These are phyloP conservation scores for Suillus lakei DNA, from an alignment of 768 basidiomycete species.

Conservation along the genomic window DNA sequence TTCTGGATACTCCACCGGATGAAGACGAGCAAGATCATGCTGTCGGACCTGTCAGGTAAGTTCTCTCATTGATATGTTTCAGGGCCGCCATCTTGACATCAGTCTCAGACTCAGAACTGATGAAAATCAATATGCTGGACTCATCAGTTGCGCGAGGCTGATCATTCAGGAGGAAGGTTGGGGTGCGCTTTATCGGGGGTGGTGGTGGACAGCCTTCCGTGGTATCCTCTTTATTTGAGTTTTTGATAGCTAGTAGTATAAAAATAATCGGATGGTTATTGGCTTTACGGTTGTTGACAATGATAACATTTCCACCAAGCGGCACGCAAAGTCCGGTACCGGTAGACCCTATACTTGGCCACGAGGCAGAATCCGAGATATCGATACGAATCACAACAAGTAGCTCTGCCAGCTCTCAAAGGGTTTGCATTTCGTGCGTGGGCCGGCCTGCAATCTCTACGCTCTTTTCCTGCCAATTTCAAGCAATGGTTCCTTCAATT, in stretches of 20 bases:
- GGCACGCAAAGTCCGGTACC: not conserved
- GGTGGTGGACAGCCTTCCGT: constrained; percentile 32
- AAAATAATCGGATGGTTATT: not conserved
- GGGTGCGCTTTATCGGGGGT: constrained; percentile 39
- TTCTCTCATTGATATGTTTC: not conserved
- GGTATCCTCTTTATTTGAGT: constrained; percentile 6
- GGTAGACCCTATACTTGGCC: constrained; percentile 6
- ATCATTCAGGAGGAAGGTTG: constrained; percentile 43
- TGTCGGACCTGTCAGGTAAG: not conserved
- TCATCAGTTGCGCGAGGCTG: constrained; percentile 33
- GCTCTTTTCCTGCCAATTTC: not conserved
- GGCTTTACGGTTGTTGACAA: constrained; percentile 4
- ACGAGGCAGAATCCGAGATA: constrained; percentile 10
- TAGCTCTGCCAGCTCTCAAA: constrained; percentile 3
- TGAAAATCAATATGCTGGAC: not conserved
- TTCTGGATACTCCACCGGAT: not conserved
- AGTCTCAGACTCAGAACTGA: not conserved
- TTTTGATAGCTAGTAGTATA: not conserved
- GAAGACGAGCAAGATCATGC: not conserved
- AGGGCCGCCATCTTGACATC: not conserved
- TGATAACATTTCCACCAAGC: not conserved
- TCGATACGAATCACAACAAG: constrained; percentile 11
- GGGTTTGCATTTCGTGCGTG: constrained; percentile 3
- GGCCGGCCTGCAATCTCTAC: not conserved
- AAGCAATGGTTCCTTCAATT: constrained; percentile 43